These are phyloP conservation scores for Thielaviopsis cerberus DNA, from an alignment of 2,329 filamentous ascomycete genomes.

Conservation along the genomic window DNA sequence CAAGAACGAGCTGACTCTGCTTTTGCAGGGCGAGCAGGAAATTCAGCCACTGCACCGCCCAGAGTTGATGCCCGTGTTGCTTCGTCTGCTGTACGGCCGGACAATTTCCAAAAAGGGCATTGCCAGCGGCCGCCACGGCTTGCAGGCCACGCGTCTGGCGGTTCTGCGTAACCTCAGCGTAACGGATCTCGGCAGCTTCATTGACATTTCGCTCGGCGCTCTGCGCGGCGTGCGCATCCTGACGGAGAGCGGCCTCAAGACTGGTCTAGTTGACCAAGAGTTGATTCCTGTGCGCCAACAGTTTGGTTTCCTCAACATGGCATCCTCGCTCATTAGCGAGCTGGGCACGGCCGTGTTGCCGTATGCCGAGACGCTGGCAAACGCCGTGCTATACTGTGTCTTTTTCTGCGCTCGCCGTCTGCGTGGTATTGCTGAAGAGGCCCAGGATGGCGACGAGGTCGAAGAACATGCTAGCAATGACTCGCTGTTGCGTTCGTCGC, in stretches of 20 bases:
- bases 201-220: constrained; percentile 62
- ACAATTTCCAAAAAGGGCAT: constrained; percentile 66
- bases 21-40: constrained; percentile 57
- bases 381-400: constrained; percentile 66
- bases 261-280: constrained; percentile 36
- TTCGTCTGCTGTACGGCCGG: constrained; percentile 75
- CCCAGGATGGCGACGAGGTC: constrained; percentile 16
- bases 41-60: constrained; percentile 56
- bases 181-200: constrained; percentile 59
- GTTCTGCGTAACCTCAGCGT: constrained; percentile 61
- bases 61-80: constrained; percentile 65
- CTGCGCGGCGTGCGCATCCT: constrained; percentile 44
- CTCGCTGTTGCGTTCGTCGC: constrained; percentile 46
- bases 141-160: constrained; percentile 64
- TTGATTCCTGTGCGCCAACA: constrained; percentile 57
- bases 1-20: constrained; percentile 79
- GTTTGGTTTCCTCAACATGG: constrained; percentile 80
- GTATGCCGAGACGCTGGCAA: constrained; percentile 50
- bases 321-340: constrained; percentile 69
- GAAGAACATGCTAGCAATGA: constrained; percentile 26
- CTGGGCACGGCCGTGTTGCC: constrained; percentile 54
- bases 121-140: constrained; percentile 58
- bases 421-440: constrained; percentile 19
- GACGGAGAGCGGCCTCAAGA: constrained; percentile 24
- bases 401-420: constrained; percentile 48